phyloP scores from a whole-genome alignment of 2,329 filamentous ascomycete species.

The Ciborinia camelliae region DNA sequence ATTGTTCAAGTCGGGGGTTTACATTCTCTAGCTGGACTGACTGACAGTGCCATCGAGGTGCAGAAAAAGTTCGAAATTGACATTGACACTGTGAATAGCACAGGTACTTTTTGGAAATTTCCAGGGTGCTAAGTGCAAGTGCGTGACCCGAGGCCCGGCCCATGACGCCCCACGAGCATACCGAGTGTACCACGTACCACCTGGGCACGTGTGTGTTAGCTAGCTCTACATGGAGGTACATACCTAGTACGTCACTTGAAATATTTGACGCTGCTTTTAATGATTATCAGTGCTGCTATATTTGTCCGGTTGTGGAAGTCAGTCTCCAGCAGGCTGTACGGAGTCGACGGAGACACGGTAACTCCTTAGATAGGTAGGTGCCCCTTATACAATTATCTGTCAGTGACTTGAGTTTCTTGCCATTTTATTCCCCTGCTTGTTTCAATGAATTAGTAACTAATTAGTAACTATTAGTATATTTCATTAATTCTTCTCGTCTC shows the following conservation, averaged over 20 bases:
- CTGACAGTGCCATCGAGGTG: background rate
- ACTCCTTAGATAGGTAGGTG: too few relatives aligned
- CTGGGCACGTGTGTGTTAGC: too few relatives aligned
- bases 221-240: background rate
- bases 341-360: too few relatives aligned
- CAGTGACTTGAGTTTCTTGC: background rate
- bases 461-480: too few relatives aligned
- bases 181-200: constrained; percentile 8
- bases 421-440: background rate
- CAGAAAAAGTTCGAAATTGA: background rate
- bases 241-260: background rate
- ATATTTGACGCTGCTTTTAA: background rate
- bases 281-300: background rate
- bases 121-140: too few relatives aligned
- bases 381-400: too few relatives aligned
- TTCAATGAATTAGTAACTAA: background rate
- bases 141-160: too few relatives aligned
- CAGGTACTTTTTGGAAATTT: background rate
- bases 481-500: too few relatives aligned
- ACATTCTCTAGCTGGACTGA: background rate
- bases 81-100: too few relatives aligned
- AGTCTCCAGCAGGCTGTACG: too few relatives aligned
- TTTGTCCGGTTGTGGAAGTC: too few relatives aligned
- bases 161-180: background rate
- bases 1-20: background rate